These are phyloP conservation scores for Fraxinus ornus DNA, from an alignment of 305 asterid species.

Conservation along the genomic window DNA sequence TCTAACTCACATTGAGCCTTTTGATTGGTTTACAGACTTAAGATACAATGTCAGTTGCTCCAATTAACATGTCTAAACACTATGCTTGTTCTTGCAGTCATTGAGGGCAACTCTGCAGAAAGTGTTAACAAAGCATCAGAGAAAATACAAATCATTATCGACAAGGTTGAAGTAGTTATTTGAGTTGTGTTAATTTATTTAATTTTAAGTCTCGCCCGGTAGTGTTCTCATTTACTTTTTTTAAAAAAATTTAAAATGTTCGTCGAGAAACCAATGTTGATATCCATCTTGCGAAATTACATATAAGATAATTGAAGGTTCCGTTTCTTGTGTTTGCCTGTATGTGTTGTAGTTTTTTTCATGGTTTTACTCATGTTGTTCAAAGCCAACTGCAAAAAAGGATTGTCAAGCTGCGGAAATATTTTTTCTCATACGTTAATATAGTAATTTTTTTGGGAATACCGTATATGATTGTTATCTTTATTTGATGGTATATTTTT, in stretches of 20 bases:
- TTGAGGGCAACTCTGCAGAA: slow-evolving; percentile 77
- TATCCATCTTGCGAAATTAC: background rate
- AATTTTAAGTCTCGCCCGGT: background rate
- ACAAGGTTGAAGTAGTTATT: slow-evolving; percentile 53
- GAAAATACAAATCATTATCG: slow-evolving; percentile 50
- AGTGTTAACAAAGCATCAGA: slow-evolving; percentile 65
- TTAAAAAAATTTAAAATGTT: background rate
- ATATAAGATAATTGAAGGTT: background rate
- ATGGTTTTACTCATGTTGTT: background rate
- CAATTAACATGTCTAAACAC: slow-evolving; percentile 17
- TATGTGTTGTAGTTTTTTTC: background rate
- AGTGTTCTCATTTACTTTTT: slow-evolving; percentile 11
- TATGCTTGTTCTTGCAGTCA: slow-evolving; percentile 49
- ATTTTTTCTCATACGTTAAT: background rate
- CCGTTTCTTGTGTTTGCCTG: background rate
- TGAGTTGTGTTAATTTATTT: background rate
- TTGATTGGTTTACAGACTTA: slow-evolving; percentile 8
- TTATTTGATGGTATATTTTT: background rate
- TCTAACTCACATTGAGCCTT: background rate
- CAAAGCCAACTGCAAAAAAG: background rate
- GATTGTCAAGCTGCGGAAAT: background rate
- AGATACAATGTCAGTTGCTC: slow-evolving; percentile 6
- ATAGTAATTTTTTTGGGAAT: background rate
- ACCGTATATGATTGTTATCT: background rate
- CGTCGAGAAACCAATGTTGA: background rate